These are phyloP conservation scores for Penicillium janthinellum DNA, from an alignment of 2,329 filamentous ascomycete species.

Conservation along the genomic window DNA sequence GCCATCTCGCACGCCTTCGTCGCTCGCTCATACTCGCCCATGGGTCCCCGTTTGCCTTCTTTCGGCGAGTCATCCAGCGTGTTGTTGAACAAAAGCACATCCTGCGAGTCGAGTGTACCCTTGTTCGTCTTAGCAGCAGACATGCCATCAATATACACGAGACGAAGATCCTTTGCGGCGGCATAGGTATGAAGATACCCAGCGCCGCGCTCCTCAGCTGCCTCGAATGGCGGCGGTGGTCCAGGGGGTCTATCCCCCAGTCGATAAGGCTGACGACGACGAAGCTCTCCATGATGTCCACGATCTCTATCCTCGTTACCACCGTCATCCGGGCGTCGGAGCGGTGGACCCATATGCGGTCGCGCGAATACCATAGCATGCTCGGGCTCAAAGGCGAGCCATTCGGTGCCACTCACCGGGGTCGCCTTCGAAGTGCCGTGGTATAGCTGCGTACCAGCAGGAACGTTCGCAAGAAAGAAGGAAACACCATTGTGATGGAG, in stretches of 20 bases:
- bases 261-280: conserved; percentile 8
- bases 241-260: background rate
- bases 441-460: conserved; percentile 66
- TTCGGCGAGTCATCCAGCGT: conserved; percentile 12
- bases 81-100: conserved; percentile 58
- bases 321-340: background rate
- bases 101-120: conserved; percentile 70
- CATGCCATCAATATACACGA: conserved; percentile 72
- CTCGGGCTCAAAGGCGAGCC: conserved; percentile 77
- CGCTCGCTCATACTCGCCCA: conserved; percentile 56
- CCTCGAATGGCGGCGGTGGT: background rate
- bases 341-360: conserved; percentile 17
- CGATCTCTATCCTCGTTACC: conserved; percentile 4
- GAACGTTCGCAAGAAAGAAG: conserved; percentile 67
- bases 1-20: conserved; percentile 58
- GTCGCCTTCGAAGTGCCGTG: conserved; percentile 59
- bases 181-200: conserved; percentile 71
- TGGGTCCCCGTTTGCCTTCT: background rate
- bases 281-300: conserved; percentile 12
- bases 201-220: background rate
- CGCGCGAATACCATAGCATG: conserved; percentile 68
- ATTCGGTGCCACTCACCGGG: conserved; percentile 60
- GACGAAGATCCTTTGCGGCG: conserved; percentile 57
- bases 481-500: conserved; percentile 76
- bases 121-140: conserved; percentile 65